Evolutionary conservation across 2,329 filamentous ascomycete genomes (phyloP).

Genomic region (Microdochium trichocladiopsis): DNA sequence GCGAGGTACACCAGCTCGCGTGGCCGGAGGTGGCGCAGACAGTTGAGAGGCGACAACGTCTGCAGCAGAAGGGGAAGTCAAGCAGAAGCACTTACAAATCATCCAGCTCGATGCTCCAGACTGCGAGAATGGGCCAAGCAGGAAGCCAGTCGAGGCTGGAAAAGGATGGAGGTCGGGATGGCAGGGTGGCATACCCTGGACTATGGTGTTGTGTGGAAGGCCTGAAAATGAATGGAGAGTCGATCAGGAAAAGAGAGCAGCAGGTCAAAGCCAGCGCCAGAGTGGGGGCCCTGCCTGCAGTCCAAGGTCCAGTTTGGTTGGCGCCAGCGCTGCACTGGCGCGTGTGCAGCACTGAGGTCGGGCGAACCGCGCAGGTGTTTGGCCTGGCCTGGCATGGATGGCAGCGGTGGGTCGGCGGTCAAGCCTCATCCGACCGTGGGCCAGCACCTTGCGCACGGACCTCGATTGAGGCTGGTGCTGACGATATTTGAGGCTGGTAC

Average conservation of each 20-base stretch:
- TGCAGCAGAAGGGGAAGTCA: not conserved
- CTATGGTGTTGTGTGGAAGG: not conserved
- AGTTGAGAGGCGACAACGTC: not conserved
- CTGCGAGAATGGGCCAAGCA: not conserved
- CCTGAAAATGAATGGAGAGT: not conserved
- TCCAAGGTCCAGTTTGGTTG: not conserved
- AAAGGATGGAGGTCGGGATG: not conserved
- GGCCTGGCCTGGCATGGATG: no score
- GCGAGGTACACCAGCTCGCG: not conserved
- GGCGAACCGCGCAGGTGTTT: no score
- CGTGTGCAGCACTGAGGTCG: not conserved
- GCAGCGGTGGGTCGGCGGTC: no score
- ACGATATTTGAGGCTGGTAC: no score
- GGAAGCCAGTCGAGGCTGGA: not conserved
- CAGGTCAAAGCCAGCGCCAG: not conserved
- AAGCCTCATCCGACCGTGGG: no score
- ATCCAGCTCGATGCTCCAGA: constrained; percentile 1
- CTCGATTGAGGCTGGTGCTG: no score
- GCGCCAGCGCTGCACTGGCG: not conserved
- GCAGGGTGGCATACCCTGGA: not conserved
- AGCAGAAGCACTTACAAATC: not conserved
- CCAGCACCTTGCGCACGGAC: no score
- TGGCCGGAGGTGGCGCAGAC: not conserved
- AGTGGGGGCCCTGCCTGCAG: not conserved
- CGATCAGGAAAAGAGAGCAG: not conserved